These are phyloP conservation scores for Diaporthe humulicola DNA, from an alignment of 2,329 filamentous ascomycete genomes.

Conservation along the genomic window DNA sequence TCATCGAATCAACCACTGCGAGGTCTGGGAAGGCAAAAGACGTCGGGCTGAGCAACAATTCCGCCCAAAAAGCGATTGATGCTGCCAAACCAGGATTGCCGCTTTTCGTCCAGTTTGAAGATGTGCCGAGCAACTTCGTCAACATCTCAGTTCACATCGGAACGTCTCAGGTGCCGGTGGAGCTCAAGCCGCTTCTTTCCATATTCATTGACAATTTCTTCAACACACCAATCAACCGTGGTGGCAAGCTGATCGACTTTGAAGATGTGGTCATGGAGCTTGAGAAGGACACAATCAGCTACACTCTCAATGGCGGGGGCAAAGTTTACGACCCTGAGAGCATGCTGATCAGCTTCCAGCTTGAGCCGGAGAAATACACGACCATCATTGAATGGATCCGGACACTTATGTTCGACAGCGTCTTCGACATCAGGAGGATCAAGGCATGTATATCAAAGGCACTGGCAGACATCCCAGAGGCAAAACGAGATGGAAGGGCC, in stretches of 20 bases:
- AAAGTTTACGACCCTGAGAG: constrained; percentile 84
- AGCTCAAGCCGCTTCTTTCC: constrained; percentile 85
- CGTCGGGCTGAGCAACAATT: constrained; percentile 75
- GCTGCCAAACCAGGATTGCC: constrained; percentile 73
- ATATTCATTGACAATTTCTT: constrained; percentile 96
- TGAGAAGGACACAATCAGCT: constrained; percentile 91
- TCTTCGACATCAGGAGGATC: constrained; percentile 81
- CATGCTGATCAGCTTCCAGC: constrained; percentile 83
- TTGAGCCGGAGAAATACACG: constrained; percentile 89
- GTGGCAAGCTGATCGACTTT: constrained; percentile 84
- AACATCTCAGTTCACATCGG: constrained; percentile 86
- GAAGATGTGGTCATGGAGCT: constrained; percentile 93
- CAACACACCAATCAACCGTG: constrained; percentile 84
- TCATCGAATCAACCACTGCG: constrained; percentile 89
- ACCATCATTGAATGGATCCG: constrained; percentile 86
- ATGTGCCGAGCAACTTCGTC: constrained; percentile 93
- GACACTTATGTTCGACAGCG: constrained; percentile 87
- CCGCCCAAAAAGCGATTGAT: constrained; percentile 83
- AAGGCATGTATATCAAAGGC: constrained; percentile 81
- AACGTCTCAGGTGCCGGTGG: constrained; percentile 81
- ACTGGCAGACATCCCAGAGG: constrained; percentile 90
- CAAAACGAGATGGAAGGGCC: constrained; percentile 85
- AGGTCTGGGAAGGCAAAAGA: constrained; percentile 82
- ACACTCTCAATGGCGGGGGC: constrained; percentile 77
- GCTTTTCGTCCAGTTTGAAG: constrained; percentile 96